phyloP scores from a whole-genome alignment of 139 green algal species.

The Klebsormidium nitens region DNA sequence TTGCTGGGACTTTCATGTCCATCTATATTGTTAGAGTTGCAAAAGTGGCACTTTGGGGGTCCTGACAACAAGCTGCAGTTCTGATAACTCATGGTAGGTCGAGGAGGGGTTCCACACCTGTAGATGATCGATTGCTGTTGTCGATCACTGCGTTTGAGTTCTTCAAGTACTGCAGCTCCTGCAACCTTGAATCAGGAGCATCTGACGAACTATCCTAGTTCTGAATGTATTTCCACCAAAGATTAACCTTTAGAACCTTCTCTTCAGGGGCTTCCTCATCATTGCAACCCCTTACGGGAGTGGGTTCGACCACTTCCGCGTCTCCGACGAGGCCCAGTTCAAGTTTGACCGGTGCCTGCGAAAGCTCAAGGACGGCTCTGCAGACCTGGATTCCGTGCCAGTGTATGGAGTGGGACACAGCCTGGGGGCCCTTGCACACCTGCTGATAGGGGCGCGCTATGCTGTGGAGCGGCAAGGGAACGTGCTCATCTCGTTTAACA shows the following conservation, averaged over 20 bases:
- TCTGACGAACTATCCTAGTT: too few relatives aligned
- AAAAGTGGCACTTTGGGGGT: too few relatives aligned
- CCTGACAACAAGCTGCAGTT: too few relatives aligned
- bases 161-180: background rate
- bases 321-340: constrained; percentile 80
- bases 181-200: too few relatives aligned
- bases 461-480: constrained; percentile 61
- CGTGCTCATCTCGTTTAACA: constrained; percentile 85
- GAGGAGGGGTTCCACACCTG: background rate
- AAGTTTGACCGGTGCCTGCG: constrained; percentile 69
- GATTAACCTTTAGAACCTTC: background rate
- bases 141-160: background rate
- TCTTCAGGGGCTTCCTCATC: constrained; percentile 41
- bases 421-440: constrained; percentile 73
- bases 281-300: constrained; percentile 73
- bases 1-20: too few relatives aligned
- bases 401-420: constrained; percentile 84
- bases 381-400: constrained; percentile 46
- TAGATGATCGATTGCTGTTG: background rate
- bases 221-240: too few relatives aligned
- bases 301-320: constrained; percentile 82
- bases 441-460: constrained; percentile 65
- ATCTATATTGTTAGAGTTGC: too few relatives aligned
- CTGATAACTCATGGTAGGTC: too few relatives aligned
- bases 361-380: constrained; percentile 32